Conservation (phyloP, 2,329 filamentous ascomycete genomes). For the Pestalotiopsis sp. region DNA sequence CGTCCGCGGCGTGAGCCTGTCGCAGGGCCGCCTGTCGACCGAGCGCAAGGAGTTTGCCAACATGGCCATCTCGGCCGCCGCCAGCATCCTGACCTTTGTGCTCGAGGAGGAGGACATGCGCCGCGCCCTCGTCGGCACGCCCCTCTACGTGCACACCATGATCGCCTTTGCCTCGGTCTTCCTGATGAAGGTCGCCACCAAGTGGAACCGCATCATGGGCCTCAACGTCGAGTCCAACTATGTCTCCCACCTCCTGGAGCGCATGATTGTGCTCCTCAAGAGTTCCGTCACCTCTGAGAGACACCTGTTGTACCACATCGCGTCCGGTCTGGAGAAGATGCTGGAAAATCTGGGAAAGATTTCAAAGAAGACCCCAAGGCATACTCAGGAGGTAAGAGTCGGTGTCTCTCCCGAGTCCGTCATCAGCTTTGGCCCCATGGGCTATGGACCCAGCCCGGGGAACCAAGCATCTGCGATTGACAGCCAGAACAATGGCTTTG, state of each 20-base stretch:
- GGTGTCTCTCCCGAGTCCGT: conserved; percentile 10
- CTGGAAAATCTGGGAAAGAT: conserved; percentile 17
- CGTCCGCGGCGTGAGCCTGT: conserved; percentile 25
- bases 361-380: neutral
- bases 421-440: conserved; percentile 13
- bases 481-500: neutral
- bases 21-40: conserved; percentile 3
- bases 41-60: conserved; percentile 28
- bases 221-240: conserved; percentile 34
- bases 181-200: conserved; percentile 24
- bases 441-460: conserved; percentile 8
- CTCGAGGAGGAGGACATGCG: conserved; percentile 24
- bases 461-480: neutral
- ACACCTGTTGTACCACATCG: conserved; percentile 39
- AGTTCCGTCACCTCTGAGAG: conserved; percentile 32
- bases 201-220: conserved; percentile 32
- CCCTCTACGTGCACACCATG: conserved; percentile 29
- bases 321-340: conserved; percentile 36
- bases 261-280: conserved; percentile 32
- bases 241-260: conserved; percentile 31
- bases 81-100: conserved; percentile 23
- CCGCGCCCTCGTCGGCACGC: conserved; percentile 25
- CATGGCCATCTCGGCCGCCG: conserved; percentile 24
- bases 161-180: conserved; percentile 31
- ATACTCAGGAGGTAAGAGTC: neutral